Conservation (phyloP, 352 stramenopile genomes). For the Peronospora farinosa region DNA sequence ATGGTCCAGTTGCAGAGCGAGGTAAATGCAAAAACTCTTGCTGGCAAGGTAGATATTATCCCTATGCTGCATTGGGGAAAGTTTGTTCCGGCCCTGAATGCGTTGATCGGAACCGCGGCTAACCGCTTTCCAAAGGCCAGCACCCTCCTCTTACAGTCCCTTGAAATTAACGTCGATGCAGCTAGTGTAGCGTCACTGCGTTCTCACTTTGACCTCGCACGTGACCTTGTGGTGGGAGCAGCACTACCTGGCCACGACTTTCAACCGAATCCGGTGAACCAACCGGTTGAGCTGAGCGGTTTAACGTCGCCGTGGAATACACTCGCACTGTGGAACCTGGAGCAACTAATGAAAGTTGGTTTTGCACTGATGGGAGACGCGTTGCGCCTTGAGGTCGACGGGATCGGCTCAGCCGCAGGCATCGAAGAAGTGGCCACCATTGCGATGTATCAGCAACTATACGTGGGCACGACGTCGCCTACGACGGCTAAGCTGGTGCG, state of each 20-base stretch:
- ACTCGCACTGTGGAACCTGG: slow-evolving; percentile 90
- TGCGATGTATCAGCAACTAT: slow-evolving; percentile 85
- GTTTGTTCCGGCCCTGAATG: slow-evolving; percentile 94
- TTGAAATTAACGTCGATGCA: slow-evolving; percentile 79
- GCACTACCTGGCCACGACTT: slow-evolving; percentile 80
- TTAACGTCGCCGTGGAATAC: slow-evolving; percentile 95
- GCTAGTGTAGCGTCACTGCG: slow-evolving; percentile 51
- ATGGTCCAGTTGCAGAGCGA: slow-evolving; percentile 31
- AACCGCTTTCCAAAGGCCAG: slow-evolving; percentile 42
- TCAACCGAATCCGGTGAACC: slow-evolving; percentile 10
- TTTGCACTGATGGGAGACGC: slow-evolving; percentile 88
- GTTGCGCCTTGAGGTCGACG: slow-evolving; percentile 39
- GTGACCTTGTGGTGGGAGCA: slow-evolving; percentile 88
- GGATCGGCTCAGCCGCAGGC: slow-evolving; percentile 36
- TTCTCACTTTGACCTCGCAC: slow-evolving; percentile 55
- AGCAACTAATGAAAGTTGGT: slow-evolving; percentile 84
- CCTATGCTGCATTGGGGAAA: slow-evolving; percentile 91
- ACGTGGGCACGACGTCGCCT: slow-evolving; percentile 26
- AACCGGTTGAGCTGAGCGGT: slow-evolving; percentile 70
- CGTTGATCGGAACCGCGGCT: slow-evolving; percentile 72
- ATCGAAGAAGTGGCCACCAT: slow-evolving; percentile 94
- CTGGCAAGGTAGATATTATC: slow-evolving; percentile 60
- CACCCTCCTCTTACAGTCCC: slow-evolving; percentile 85
- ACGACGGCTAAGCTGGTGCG: slow-evolving; percentile 80
- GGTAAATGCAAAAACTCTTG: slow-evolving; percentile 9